phyloP scores from a whole-genome alignment of 305 asterid genomes.

The Plantago rigida region DNA sequence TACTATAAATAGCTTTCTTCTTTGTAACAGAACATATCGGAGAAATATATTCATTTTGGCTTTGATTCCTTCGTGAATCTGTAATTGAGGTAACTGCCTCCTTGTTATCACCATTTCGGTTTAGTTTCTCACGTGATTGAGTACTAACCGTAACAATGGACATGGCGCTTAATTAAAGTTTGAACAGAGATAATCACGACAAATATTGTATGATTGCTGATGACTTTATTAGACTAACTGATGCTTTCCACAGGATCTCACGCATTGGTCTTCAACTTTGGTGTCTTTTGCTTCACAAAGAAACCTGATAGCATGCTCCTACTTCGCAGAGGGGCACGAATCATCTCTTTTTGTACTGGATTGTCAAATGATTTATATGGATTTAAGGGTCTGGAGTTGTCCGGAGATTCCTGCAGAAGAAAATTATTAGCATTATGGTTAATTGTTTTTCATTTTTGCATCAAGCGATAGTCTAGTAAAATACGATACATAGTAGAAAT shows the following conservation, averaged over 20 bases:
- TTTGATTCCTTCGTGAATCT: too few relatives aligned
- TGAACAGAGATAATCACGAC: background rate
- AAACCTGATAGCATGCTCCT: slow-evolving; percentile 67
- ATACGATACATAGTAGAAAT: too few relatives aligned
- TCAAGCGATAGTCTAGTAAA: background rate
- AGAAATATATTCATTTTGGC: too few relatives aligned
- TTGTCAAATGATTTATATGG: slow-evolving; percentile 62
- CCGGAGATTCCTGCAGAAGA: slow-evolving; percentile 49
- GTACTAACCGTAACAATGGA: too few relatives aligned
- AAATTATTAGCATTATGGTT: background rate
- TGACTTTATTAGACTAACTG: background rate
- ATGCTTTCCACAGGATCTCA: slow-evolving; percentile 22
- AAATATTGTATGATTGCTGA: background rate
- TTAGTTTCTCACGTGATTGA: too few relatives aligned
- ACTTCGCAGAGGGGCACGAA: slow-evolving; percentile 59
- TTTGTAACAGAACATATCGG: too few relatives aligned
- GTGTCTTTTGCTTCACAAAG: slow-evolving; percentile 75
- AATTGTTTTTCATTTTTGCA: background rate
- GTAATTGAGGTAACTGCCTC: too few relatives aligned
- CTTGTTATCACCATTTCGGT: too few relatives aligned
- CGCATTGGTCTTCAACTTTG: slow-evolving; percentile 47
- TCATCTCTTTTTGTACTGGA: slow-evolving; percentile 35
- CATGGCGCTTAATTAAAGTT: too few relatives aligned
- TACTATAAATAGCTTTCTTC: too few relatives aligned
- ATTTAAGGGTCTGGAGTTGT: slow-evolving; percentile 55